Conservation (phyloP, 352 stramenopile genomes). For the Globisporangium perplexum region DNA sequence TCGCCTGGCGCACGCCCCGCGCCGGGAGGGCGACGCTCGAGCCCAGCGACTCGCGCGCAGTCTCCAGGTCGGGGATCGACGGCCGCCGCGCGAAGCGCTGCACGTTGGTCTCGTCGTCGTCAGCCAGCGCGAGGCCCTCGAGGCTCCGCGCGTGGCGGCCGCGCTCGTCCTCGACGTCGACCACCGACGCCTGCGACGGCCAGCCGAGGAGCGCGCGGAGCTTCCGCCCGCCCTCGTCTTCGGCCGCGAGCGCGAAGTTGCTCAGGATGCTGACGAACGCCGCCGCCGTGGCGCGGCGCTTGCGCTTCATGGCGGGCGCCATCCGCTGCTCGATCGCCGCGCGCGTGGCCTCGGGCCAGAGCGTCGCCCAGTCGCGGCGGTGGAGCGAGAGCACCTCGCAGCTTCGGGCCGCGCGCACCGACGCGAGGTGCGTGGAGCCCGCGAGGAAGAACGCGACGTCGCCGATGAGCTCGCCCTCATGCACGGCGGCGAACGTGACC, state of each 20-base stretch:
- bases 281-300: conserved; percentile 12
- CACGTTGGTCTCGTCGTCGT: background rate
- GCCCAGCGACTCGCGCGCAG: no score
- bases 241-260: conserved; percentile 18
- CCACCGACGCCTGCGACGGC: background rate
- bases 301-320: conserved; percentile 13
- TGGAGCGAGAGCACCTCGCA: conserved; percentile 16
- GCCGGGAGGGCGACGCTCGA: no score
- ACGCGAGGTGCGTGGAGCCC: conserved; percentile 13
- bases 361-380: conserved; percentile 10
- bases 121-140: background rate
- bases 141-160: conserved; percentile 10
- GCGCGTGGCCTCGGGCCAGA: conserved; percentile 15
- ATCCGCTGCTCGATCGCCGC: conserved; percentile 18
- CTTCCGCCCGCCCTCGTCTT: conserved; percentile 1
- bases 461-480: conserved; percentile 18
- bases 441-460: conserved; percentile 21
- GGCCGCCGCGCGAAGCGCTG: background rate
- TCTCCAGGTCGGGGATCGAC: background rate
- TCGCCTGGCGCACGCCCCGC: no score
- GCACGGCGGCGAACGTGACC: conserved; percentile 16
- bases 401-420: conserved; percentile 13
- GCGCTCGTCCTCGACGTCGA: conserved; percentile 5
- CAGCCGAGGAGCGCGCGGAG: conserved; percentile 6
- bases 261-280: conserved; percentile 23